Evolutionary conservation across 805 yeast genomes (phyloP), one percentile per base, ranked within the genome.

Genomic region (Saturnispora sanitii): DNA sequence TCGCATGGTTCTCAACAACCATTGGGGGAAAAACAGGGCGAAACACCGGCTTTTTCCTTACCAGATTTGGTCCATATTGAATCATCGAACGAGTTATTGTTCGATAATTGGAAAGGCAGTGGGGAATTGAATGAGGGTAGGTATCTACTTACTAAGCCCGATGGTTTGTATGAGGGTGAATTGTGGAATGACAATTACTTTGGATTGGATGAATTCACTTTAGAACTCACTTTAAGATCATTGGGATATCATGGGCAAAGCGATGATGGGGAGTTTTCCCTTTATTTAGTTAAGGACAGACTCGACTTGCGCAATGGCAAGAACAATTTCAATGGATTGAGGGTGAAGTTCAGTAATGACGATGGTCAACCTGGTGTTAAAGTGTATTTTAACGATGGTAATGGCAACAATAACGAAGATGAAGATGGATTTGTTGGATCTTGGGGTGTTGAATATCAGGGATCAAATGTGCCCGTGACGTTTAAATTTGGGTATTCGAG

Each of bases 391-490:
- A 76, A 71, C 50, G 90, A 82, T 56, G 82, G 82, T 1, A 44
- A 58, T 60, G 21, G 57, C n/a, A 56, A 9, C 63, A 11, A 53
- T 51, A 17, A 16, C 48, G n/a, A 28, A 46, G 4, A 35, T 42
- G 7, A 58, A 58, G 28, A n/a, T n/a, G n/a, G n/a, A n/a, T 56
- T 41, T 28, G 7, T 58, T 17, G 64, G 61, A 9, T 61, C 61
- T 1, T 59, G 64, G 33, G 43, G 57, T 11, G 50, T 64, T 34
- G 56, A 57, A 28, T 82, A 73, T 49, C 79, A 81, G 55, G 78
- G 76, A 49, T 74, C 85, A 0, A 73, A 74, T 46, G 83, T 81
- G 5, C 94, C 94, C 9, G 64, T 73, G 19, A 79, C 83, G 1
- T 40, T 81, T n/a, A 73, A 86, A 58, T 48, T 82, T 12, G 74